A percentile compares a stretch with the other conserved stretches of the same genome.
Evolutionary conservation across 768 basidiomycete genomes (phyloP).

Genomic region (Podaxis pistillaris): DNA sequence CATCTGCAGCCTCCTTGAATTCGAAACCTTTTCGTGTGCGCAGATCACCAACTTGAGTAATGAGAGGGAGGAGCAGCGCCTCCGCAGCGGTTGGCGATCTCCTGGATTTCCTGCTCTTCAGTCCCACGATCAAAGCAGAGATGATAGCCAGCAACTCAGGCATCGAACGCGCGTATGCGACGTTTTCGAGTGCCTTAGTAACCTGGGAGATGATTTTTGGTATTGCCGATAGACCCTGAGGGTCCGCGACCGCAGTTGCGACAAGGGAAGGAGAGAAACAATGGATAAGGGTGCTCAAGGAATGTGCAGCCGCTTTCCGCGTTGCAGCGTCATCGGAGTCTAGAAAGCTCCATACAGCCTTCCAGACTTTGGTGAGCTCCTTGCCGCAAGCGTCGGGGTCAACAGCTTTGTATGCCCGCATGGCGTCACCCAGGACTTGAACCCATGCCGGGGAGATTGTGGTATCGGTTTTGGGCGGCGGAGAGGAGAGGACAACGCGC

Average conservation of each 20-base stretch:
- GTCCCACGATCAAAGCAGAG: conserved; percentile 62
- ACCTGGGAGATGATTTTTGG: conserved; percentile 62
- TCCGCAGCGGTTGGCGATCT: conserved; percentile 61
- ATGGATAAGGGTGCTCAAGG: conserved; percentile 61
- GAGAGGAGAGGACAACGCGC: conserved; percentile 62
- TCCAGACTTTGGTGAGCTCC: conserved; percentile 70
- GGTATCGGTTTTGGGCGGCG: conserved; percentile 67
- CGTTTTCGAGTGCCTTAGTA: conserved; percentile 66
- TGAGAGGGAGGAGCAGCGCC: conserved; percentile 62
- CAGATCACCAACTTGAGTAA: conserved; percentile 71
- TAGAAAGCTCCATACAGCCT: conserved; percentile 71
- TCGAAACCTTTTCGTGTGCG: conserved; percentile 83
- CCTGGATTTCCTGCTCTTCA: conserved; percentile 48
- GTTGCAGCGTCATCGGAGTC: conserved; percentile 63
- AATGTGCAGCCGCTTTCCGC: conserved; percentile 61
- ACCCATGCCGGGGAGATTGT: conserved; percentile 78
- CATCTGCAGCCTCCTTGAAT: conserved; percentile 85
- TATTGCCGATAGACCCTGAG: conserved; percentile 51
- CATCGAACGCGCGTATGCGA: conserved; percentile 71
- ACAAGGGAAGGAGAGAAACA: conserved; percentile 73
- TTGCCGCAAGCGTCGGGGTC: conserved; percentile 48
- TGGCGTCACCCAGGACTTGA: conserved; percentile 67
- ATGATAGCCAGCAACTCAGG: conserved; percentile 77
- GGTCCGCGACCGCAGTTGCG: conserved; percentile 46
- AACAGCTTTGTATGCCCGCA: conserved; percentile 59